Conservation (phyloP, 169 alveolate genomes). For the Plasmodium billcollinsi region DNA sequence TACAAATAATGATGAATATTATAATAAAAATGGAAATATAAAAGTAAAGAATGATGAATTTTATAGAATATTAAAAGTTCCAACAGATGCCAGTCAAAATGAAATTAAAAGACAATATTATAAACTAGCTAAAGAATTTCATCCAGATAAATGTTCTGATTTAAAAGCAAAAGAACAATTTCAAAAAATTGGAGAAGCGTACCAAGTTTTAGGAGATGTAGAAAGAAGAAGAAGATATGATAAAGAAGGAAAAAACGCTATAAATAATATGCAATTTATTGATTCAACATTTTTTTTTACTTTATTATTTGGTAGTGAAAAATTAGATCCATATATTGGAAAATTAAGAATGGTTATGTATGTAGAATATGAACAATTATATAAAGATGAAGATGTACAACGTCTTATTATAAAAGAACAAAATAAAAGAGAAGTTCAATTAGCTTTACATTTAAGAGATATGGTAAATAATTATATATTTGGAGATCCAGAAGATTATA, state of each 20-base stretch:
- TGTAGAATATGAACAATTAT: constrained; percentile 85
- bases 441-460: constrained; percentile 89
- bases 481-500: constrained; percentile 87
- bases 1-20: constrained; percentile 50
- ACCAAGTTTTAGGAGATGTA: constrained; percentile 95
- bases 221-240: constrained; percentile 94
- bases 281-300: constrained; percentile 90
- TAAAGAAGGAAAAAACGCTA: constrained; percentile 92
- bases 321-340: constrained; percentile 91
- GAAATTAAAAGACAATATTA: constrained; percentile 89
- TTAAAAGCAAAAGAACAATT: constrained; percentile 90
- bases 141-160: constrained; percentile 96
- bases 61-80: constrained; percentile 88
- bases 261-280: constrained; percentile 92
- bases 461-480: constrained; percentile 83
- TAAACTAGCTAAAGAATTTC: constrained; percentile 91
- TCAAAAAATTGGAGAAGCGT: constrained; percentile 92
- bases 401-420: constrained; percentile 82
- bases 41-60: constrained; percentile 88
- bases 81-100: constrained; percentile 88
- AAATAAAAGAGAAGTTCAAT: constrained; percentile 87
- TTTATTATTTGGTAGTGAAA: constrained; percentile 92
- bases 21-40: constrained; percentile 33
- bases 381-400: constrained; percentile 61
- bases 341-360: constrained; percentile 89